Base-by-base conservation (phyloP, 75 land plant species). In the Adiantum capillusveneris region DNA sequence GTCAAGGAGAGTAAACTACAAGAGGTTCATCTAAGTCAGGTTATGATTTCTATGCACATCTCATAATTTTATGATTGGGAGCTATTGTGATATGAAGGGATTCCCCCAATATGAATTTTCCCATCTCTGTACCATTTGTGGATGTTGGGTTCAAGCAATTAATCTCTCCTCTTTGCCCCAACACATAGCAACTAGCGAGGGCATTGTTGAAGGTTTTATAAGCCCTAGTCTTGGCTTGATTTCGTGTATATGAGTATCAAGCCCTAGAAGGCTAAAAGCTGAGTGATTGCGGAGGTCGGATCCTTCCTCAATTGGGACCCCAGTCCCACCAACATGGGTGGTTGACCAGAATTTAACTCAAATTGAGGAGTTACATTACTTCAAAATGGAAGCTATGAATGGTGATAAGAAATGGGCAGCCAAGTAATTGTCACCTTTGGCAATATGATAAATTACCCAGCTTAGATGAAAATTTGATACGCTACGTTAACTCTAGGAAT, bases 281-380 rank as follows among this genome's bases (percentile, higher is more conserved):
- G 30, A 1, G 28, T 3, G 28, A 26, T 5, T 18, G 55, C 25
- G 14, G 63, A 29, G 63, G 18, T 25, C 19, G 49, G 46, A 27
- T 60, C 45, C 63, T 60, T 60, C 63, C 24, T 60, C 6, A 27
- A 53, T 26, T 27, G 55, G 16, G 55, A 25, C 24, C 63, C 63
- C 25, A 60, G 24, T 49, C 63, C 63, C 16, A 60, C 14, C 11
- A 60, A 49, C 63, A 60, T 60, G 59, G 50, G 14, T 46, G 17
- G n/a, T 3, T 46, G 13, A 9, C 37, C 7, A 9, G 9, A 34
- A 34, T 5, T 34, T 9, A 34, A 34, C 3, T 34, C 37, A 34
- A 34, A 5, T 9, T 34, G 7, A 3, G 9, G 37, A 34, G 37
- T 9, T 34, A 9, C 37, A 34, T 34, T 34, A 34, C 37, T 9